Evolutionary conservation across 495 filamentous ascomycete species (phyloP).

Genomic region (Hypoxylon fragiforme): DNA sequence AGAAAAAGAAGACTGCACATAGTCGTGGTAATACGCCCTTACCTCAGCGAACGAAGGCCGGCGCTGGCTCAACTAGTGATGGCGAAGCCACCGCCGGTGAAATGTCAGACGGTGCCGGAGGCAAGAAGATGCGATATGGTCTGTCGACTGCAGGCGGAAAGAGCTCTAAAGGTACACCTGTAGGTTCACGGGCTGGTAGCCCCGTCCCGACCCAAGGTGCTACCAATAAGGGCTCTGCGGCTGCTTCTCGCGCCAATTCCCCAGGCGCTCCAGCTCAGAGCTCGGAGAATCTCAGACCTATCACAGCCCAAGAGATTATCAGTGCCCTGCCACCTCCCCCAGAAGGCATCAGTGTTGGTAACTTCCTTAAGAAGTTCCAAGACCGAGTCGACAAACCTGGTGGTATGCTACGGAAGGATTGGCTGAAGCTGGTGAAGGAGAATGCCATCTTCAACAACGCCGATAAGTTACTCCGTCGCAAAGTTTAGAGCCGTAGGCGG

Average conservation of each 20-base stretch:
- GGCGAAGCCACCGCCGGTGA: constrained; percentile 77
- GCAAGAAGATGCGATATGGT: constrained; percentile 70
- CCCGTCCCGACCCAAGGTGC: constrained; percentile 42
- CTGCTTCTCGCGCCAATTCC: constrained; percentile 23
- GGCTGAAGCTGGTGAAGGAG: constrained; percentile 59
- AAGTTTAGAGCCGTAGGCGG: no score
- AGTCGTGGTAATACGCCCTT: constrained; percentile 42
- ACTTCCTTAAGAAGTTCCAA: constrained; percentile 65
- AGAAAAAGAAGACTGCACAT: constrained; percentile 81
- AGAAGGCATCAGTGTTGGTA: constrained; percentile 64
- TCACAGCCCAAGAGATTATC: constrained; percentile 66
- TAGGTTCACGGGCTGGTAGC: constrained; percentile 58
- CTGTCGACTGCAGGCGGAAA: constrained; percentile 52
- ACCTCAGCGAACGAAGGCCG: constrained; percentile 57
- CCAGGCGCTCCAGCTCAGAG: constrained; percentile 47
- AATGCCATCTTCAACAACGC: constrained; percentile 43
- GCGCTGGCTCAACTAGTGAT: constrained; percentile 74
- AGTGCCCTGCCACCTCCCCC: constrained; percentile 63
- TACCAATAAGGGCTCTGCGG: constrained; percentile 2
- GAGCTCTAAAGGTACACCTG: constrained; percentile 50
- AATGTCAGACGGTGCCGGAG: constrained; percentile 65
- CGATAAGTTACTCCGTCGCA: constrained; percentile 53
- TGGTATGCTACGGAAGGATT: constrained; percentile 48
- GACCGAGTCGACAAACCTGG: constrained; percentile 56
- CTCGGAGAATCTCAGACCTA: constrained; percentile 14